Conservation (phyloP, 129 eudicot genomes). For the Tagetes erecta region DNA sequence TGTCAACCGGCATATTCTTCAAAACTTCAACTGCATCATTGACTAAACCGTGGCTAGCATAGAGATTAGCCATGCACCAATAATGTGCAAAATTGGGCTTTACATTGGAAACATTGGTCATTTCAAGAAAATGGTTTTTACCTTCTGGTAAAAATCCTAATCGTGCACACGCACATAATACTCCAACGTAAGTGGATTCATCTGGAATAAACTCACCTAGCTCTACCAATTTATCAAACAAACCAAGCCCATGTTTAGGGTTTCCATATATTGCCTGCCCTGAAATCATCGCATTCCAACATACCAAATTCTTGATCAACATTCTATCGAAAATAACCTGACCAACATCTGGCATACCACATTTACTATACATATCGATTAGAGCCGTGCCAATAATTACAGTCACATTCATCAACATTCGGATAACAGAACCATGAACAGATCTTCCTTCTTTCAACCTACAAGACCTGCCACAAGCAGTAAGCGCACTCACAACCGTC, state of each 20-base stretch:
- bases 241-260: conserved; percentile 62
- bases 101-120: conserved; percentile 52
- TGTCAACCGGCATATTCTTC: conserved; percentile 47
- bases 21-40: conserved; percentile 57
- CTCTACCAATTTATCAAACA: conserved; percentile 51
- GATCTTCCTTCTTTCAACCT: conserved; percentile 82
- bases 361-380: conserved; percentile 80
- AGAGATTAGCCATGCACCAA: conserved; percentile 94
- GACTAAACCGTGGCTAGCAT: conserved; percentile 60
- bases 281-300: conserved; percentile 89
- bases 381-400: conserved; percentile 62
- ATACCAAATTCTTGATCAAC: conserved; percentile 52
- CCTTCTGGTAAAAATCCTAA: conserved; percentile 56
- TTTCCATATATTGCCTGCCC: conserved; percentile 80
- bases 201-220: conserved; percentile 44
- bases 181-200: conserved; percentile 71
- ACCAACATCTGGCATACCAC: conserved; percentile 59
- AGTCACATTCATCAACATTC: conserved; percentile 31
- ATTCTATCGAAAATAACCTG: conserved; percentile 55
- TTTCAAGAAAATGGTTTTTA: conserved; percentile 55
- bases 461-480: conserved; percentile 84
- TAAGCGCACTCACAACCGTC: conserved; percentile 54
- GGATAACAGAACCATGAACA: conserved; percentile 58
- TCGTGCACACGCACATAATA: conserved; percentile 87
- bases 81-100: conserved; percentile 79